Evolutionary conservation across 495 filamentous ascomycete genomes (phyloP), one percentile per base, ranked within the genome.

Genomic region (Xylaria cubensis): DNA sequence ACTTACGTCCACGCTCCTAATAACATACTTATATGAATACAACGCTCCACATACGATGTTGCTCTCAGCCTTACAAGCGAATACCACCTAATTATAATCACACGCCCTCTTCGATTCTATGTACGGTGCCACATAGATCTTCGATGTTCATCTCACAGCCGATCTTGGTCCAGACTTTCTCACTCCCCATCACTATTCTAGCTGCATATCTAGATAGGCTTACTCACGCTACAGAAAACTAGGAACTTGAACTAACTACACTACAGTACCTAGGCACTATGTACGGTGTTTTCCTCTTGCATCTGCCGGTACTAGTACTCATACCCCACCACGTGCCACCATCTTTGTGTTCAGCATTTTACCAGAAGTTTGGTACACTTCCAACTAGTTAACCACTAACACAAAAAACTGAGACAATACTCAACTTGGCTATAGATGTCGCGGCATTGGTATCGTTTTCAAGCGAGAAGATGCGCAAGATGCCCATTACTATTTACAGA

Each of bases 61-160:
- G 29, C 3, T 29, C 32, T 69, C 66, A 69, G 66, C 66, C 66
- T 59, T 69, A 44, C 17, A 69, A 68, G 53, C 41, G 36, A 67
- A 61, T 39, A 21, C 58, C 58, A 61, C 7, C 34, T 61, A 29
- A 29, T 29, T 29, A 34, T 39, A 61, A 36, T 21, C 58, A 59
- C 66, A 69, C 66, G 17, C 66, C 66, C 66, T 50, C 53, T 9
- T 67, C 65, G 21, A 21, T 64, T 64, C 39, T n/a, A 44, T 9
- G 34, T n/a, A 44, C 9, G 34, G 36, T 44, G 26, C 59, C 13
- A 63, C 39, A 24, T 10, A 64, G 61, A 64, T 42, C 36, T 44
- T 64, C 61, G 39, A 44, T 44, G 44, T 29, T 17, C 39, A 64
- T 42, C 61, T 42, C 39, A 64, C 61, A 64, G 32, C 19, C 50